Conservation (phyloP, 225 moss, liverwort and hornwort genomes). For the Bryum argenteum region DNA sequence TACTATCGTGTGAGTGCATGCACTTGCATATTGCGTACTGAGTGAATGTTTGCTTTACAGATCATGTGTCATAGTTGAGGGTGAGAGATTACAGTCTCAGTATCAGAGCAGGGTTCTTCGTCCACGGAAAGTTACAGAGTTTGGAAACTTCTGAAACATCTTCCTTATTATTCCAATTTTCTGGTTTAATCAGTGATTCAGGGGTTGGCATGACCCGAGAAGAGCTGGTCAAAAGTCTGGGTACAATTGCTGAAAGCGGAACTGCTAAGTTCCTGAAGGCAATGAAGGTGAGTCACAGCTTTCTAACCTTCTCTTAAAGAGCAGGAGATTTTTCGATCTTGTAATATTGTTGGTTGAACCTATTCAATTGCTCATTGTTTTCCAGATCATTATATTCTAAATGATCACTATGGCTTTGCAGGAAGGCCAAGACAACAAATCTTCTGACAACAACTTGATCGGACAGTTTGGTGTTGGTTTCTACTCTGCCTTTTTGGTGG, state of each 20-base stretch:
- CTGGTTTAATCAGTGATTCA: slow-evolving; percentile 51
- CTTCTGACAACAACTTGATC: slow-evolving; percentile 66
- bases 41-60: not conserved
- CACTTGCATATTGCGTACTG: not conserved
- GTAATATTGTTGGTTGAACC: slow-evolving; percentile 1
- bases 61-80: not conserved
- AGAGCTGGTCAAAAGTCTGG: slow-evolving; percentile 66
- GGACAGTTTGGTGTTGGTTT: slow-evolving; percentile 90
- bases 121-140: not conserved
- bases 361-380: not conserved
- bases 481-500: slow-evolving; percentile 76
- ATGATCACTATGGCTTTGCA: slow-evolving; percentile 17
- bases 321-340: not conserved
- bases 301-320: not conserved
- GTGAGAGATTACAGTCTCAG: not conserved
- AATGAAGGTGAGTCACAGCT: slow-evolving; percentile 53
- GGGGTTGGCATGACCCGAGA: slow-evolving; percentile 79
- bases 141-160: not conserved
- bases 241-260: slow-evolving; percentile 84
- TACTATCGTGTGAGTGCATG: slow-evolving; percentile 55
- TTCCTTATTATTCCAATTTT: not conserved
- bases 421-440: slow-evolving; percentile 57
- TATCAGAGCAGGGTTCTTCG: not conserved
- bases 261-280: slow-evolving; percentile 78
- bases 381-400: not conserved